Evolutionary conservation across 1,284 basidiomycete genomes (phyloP), one percentile per base, ranked within the genome.

Genomic region (Tremellales sp.): DNA sequence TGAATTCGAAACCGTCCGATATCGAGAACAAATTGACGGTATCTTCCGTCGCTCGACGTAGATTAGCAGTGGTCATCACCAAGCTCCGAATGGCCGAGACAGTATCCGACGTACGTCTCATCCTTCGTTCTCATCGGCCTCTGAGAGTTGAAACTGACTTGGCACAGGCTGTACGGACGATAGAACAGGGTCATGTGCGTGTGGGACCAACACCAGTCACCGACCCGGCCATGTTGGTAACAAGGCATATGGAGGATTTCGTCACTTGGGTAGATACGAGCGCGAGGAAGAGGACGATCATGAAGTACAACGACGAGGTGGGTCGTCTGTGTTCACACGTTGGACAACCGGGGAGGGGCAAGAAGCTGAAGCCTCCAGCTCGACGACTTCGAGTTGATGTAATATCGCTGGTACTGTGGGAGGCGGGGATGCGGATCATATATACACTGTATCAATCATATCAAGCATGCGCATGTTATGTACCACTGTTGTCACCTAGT

Each of bases 241-340:
- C 93, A 22, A 80, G 92, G 82, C 89, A 92, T 62, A 93, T 96
- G 90, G 93, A 98, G 70, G 96, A 99, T 78, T 98, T 97, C 75
- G 91, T 98, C 42, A 97, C 96, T 19, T 99, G 96, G 96, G 92
- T 98, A 15, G 93, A 98, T 73, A 93, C 91, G 22, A 92, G 87
- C 60, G 96, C 94, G 72, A 82, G 97, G 72, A 97, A 96, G 82
- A 82, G 94, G 55, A 93, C 89, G 0, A 85, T 98, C 69, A 88
- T 94, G 84, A 79, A 81, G 57, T 98, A 98, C 80, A 98, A 97
- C 72, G 93, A 96, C 76, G 89, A 97, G 83, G 89, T 91, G 51
- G 49, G 81, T 72, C 26, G 13, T 43, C 42, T 40, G 24, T 46
- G 46, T 37, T 26, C 7, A 11, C 10, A 26, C n/a, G 13, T 12